Evolutionary conservation across 1,284 basidiomycete species (phyloP), one percentile per base, ranked within the genome.

Genomic region (Sanguinoderma infundibulare): DNA sequence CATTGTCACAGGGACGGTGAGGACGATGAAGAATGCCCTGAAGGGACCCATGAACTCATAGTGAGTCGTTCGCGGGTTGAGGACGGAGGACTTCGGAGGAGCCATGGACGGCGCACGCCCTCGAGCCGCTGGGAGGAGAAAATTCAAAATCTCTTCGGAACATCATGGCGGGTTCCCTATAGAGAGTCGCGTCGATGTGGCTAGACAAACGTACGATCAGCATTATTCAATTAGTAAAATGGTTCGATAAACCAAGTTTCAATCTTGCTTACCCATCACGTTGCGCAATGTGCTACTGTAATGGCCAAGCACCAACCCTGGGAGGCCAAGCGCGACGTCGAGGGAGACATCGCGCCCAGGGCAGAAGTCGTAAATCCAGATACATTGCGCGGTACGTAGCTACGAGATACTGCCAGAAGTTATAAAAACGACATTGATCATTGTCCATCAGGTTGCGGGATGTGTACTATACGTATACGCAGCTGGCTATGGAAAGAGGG

Each of bases 21-120:
- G 52, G 17, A 89, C 86, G 71, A 98, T 85, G 63, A 87, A 79
- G 47, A 90, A 72, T 0, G 95, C 91, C 20, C 96, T 95, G 3
- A 85, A 81, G 3, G 94, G 93, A 0, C 96, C 96, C 59, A 94
- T 77, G 75, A 98, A 98, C 74, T 98, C 95, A 74, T 89, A 93
- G 50, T 83, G 76, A 0, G 79, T 86, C 39, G 90, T 89, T 55
- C 81, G 81, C 0, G 90, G 90, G 66, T 91, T 92, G 69, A 91
- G 80, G 12, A 62, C 34, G 40, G 58, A 53, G 55, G 59, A 51
- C 38, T 61, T 57, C 52, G 51, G 64, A 54, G 22, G 64, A 55
- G 53, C 42, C 42, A 46, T 46, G 14, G 42, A 46, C 24, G 42
- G 15, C 22, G 26, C 22, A 28, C 24, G 14, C 42, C 6, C 24